phyloP scores from a whole-genome alignment of 331 rosid genomes.

The Stylosanthes scabra region DNA sequence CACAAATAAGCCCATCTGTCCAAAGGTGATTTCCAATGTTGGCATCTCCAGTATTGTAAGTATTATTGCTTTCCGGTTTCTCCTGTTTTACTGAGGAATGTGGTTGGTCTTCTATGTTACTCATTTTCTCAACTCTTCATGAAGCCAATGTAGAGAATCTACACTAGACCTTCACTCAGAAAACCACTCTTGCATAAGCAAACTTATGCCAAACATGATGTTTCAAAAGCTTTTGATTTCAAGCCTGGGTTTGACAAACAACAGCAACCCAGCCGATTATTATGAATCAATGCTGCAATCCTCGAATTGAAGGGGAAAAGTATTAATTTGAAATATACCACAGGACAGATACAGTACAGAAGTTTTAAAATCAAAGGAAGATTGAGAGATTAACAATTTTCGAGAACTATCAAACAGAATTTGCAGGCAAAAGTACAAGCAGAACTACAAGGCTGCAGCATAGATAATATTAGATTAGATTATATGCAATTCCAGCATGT shows the following conservation, averaged over 20 bases:
- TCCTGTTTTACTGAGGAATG: conserved; percentile 39
- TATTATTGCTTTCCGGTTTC: conserved; percentile 56
- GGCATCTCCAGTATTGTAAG: conserved; percentile 49
- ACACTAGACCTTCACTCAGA: background rate
- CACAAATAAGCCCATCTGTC: conserved; percentile 93
- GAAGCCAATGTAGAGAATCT: conserved; percentile 23
- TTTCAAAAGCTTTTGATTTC: conserved; percentile 18
- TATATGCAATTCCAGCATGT: background rate
- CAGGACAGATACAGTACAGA: background rate
- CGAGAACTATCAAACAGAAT: background rate
- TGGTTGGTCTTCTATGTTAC: conserved; percentile 41
- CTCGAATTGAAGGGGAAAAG: background rate
- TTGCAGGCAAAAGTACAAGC: background rate
- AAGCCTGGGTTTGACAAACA: conserved; percentile 20
- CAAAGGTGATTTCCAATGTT: conserved; percentile 66
- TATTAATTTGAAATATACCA: background rate
- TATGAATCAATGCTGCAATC: conserved; percentile 2
- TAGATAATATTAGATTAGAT: background rate
- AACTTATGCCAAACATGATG: background rate
- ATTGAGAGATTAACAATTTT: background rate
- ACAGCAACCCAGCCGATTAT: conserved; percentile 13
- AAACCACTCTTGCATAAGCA: conserved; percentile 12
- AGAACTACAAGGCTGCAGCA: background rate
- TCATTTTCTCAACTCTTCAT: conserved; percentile 40
- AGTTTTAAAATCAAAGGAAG: background rate